Percentiles rank a stretch among this genome's conserved stretches.
phyloP scores from a whole-genome alignment of 2,329 filamentous ascomycete genomes.

The Tolypocladium capitatum region DNA sequence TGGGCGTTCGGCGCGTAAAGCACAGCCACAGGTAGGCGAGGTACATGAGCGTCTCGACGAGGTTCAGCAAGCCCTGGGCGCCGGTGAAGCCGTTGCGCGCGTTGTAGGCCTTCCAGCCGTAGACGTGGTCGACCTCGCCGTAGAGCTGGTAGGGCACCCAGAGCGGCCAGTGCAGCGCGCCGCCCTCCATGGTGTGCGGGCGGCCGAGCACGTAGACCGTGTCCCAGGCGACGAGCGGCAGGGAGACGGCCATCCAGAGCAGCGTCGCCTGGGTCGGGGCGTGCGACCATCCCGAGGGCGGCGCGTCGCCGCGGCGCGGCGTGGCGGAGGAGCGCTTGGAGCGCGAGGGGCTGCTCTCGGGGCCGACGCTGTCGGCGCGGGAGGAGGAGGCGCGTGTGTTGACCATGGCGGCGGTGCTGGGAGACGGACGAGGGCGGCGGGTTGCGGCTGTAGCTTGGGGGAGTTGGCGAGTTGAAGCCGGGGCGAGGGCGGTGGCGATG shows the following conservation, averaged over 20 bases:
- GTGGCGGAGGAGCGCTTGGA: slow-evolving; percentile 6
- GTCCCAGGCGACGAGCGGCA: slow-evolving; percentile 76
- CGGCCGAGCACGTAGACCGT: slow-evolving; percentile 65
- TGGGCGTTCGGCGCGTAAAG: slow-evolving; percentile 6
- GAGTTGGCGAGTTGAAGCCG: too few species aligned
- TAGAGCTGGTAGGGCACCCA: slow-evolving; percentile 73
- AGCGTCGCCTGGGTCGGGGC: slow-evolving; percentile 34
- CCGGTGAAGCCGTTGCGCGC: slow-evolving; percentile 60
- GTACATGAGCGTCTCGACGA: slow-evolving; percentile 55
- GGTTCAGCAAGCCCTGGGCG: slow-evolving; percentile 59
- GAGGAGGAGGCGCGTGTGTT: slow-evolving; percentile 22
- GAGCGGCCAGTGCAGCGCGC: slow-evolving; percentile 55
- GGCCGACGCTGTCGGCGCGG: slow-evolving; percentile 16
- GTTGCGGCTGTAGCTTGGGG: too few species aligned
- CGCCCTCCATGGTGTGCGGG: slow-evolving; percentile 71
- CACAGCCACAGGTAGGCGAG: slow-evolving; percentile 36
- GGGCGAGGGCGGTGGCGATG: not conserved
- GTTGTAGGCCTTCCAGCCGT: slow-evolving; percentile 62
- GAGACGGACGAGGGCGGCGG: too few species aligned
- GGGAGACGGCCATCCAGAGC: slow-evolving; percentile 59
- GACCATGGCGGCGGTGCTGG: too few species aligned
- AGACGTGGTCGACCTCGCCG: slow-evolving; percentile 65
- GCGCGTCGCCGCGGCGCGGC: not conserved
- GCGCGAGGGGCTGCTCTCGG: slow-evolving; percentile 8
- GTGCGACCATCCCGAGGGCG: slow-evolving; percentile 26